These are phyloP conservation scores for Mycosarcoma maydis DNA, from an alignment of 1,284 basidiomycete species.

Conservation along the genomic window DNA sequence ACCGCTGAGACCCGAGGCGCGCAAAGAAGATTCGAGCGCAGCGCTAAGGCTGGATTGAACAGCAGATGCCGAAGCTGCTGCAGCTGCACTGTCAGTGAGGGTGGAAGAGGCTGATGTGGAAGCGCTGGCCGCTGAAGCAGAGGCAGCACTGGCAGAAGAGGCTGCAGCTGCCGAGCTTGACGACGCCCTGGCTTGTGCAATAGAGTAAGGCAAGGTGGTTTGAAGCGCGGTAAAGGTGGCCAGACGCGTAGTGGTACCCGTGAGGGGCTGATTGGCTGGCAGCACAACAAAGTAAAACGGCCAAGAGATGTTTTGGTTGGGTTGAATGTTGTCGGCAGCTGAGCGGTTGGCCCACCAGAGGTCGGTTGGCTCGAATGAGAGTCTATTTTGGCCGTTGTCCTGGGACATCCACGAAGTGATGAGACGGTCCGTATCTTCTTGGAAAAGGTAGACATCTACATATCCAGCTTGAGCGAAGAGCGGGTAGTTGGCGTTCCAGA, in stretches of 20 bases:
- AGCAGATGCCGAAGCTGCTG: conserved; percentile 35
- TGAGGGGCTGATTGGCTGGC: conserved; percentile 28
- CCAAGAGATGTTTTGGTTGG: conserved; percentile 57
- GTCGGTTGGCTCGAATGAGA: conserved; percentile 55
- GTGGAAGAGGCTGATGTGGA: conserved; percentile 1
- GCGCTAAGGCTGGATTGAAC: conserved; percentile 50
- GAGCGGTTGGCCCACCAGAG: conserved; percentile 52
- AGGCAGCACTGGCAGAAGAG: conserved; percentile 18
- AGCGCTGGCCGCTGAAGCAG: conserved; percentile 24
- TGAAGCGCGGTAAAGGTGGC: conserved; percentile 56
- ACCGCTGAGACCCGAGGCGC: conserved; percentile 46
- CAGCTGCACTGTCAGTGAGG: conserved; percentile 20
- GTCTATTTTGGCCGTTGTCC: conserved; percentile 48
- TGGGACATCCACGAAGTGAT: conserved; percentile 53
- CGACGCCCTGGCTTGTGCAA: conserved; percentile 33
- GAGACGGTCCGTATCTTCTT: conserved; percentile 49
- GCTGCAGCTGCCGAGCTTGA: conserved; percentile 38
- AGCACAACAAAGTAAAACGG: conserved; percentile 63
- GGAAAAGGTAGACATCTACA: conserved; percentile 62
- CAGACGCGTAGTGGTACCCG: conserved; percentile 45
- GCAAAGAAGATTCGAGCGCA: conserved; percentile 46
- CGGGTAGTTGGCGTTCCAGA: conserved; percentile 61
- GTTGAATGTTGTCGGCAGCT: conserved; percentile 50
- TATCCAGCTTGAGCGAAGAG: conserved; percentile 50
- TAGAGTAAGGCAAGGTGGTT: conserved; percentile 48